Conservation (phyloP, 371 early-diverging fungal species). For the Mortierella sp. region DNA sequence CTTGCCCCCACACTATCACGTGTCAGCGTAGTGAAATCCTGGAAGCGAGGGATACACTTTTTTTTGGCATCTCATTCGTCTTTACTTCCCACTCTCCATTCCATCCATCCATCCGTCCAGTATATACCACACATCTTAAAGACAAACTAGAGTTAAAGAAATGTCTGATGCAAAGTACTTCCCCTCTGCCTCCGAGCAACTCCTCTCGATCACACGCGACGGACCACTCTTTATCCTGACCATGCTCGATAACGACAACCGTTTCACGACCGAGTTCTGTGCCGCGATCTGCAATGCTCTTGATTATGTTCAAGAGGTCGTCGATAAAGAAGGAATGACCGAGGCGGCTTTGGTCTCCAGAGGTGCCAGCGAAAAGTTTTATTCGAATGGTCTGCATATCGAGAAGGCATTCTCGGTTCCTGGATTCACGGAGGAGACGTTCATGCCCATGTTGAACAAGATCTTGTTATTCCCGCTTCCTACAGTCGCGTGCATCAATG, state of each 20-base stretch:
- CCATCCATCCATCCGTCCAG: no score
- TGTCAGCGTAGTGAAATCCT: no score
- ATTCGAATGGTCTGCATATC: conserved; percentile 82
- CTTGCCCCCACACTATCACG: no score
- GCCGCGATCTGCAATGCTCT: conserved; percentile 66
- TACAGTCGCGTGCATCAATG: conserved; percentile 87
- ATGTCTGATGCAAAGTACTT: conserved; percentile 13
- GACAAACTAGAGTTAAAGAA: no score
- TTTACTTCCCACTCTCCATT: no score
- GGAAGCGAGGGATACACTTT: no score
- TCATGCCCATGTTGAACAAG: conserved; percentile 51
- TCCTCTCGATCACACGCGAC: conserved; percentile 56
- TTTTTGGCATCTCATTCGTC: no score
- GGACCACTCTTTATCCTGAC: conserved; percentile 70
- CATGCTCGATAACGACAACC: conserved; percentile 74
- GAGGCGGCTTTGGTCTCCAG: conserved; percentile 71
- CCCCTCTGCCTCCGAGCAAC: conserved; percentile 13
- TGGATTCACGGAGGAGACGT: conserved; percentile 55
- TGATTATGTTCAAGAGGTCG: conserved; percentile 67
- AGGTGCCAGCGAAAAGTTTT: conserved; percentile 75
- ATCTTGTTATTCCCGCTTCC: conserved; percentile 71
- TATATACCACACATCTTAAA: no score
- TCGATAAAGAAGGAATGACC: conserved; percentile 45
- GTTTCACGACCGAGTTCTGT: conserved; percentile 73
- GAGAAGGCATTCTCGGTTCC: conserved; percentile 56